These are phyloP conservation scores for Trichomonas tenax DNA, from an alignment of 208 protist species.

Conservation along the genomic window DNA sequence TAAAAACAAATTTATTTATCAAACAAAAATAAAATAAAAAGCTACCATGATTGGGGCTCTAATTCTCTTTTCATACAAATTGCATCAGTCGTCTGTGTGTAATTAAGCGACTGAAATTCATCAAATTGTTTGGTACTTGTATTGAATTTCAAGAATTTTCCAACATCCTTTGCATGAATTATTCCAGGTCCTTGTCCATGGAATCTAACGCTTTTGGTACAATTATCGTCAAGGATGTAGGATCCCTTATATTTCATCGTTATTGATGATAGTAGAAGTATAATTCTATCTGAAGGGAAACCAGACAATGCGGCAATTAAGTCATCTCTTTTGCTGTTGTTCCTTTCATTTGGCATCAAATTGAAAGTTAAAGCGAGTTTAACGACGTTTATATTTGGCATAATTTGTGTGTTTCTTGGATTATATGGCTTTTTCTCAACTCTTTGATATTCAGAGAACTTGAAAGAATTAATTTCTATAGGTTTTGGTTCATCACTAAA, in stretches of 20 bases:
- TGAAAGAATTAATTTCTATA: neutral
- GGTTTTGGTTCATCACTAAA: neutral
- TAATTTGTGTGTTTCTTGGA: neutral
- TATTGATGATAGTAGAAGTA: neutral
- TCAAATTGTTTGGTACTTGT: neutral
- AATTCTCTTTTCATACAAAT: neutral
- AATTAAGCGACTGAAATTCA: neutral
- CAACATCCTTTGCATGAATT: neutral
- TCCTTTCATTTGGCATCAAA: neutral
- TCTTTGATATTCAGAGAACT: neutral
- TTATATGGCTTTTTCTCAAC: neutral
- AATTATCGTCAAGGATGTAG: neutral
- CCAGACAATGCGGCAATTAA: neutral
- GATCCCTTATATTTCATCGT: neutral
- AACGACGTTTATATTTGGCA: neutral
- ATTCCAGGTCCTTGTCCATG: neutral
- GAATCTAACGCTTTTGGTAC: neutral
- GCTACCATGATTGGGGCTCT: neutral
- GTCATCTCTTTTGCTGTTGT: neutral
- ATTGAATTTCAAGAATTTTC: neutral
- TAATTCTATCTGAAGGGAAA: neutral
- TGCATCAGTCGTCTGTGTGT: neutral
- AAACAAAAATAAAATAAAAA: neutral
- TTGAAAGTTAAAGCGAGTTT: neutral
- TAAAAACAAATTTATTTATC: neutral